These are phyloP conservation scores for Capronia americana DNA, from an alignment of 2,329 filamentous ascomycete genomes.

Conservation along the genomic window DNA sequence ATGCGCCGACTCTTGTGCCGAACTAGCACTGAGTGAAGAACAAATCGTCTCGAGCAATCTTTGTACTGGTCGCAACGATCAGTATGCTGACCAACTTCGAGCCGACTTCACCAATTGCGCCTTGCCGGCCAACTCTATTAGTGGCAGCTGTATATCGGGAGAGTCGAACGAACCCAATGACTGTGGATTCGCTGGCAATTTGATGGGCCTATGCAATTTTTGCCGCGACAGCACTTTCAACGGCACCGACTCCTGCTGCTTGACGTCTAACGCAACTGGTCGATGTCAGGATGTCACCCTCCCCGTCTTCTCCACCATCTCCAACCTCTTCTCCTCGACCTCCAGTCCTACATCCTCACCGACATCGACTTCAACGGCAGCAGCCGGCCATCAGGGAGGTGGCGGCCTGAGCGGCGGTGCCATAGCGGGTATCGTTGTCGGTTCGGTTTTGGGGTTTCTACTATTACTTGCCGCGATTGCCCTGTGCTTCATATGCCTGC, in stretches of 20 bases:
- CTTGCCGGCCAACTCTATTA: constrained; percentile 79
- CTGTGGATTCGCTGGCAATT: constrained; percentile 79
- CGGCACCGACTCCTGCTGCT: constrained; percentile 93
- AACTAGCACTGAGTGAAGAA: constrained; percentile 87
- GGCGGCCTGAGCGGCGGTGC: constrained; percentile 76
- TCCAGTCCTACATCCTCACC: constrained; percentile 67
- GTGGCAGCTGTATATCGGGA: constrained; percentile 75
- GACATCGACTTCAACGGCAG: constrained; percentile 64
- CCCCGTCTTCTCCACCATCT: constrained; percentile 70
- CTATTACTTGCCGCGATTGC: constrained; percentile 71
- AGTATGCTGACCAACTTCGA: constrained; percentile 78
- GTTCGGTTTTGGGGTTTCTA: constrained; percentile 72
- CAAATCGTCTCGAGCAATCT: constrained; percentile 78
- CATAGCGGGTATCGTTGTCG: constrained; percentile 90
- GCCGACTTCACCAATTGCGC: constrained; percentile 93
- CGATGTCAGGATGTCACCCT: constrained; percentile 79
- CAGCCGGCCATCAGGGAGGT: constrained; percentile 50
- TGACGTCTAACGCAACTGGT: constrained; percentile 75
- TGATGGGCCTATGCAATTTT: constrained; percentile 81
- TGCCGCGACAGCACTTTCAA: constrained; percentile 84
- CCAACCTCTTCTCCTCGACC: constrained; percentile 68
- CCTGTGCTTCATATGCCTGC: constrained; percentile 64
- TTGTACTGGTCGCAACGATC: constrained; percentile 70
- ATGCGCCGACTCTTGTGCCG: constrained; percentile 87
- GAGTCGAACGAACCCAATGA: constrained; percentile 81